Base-by-base conservation (phyloP, 768 basidiomycete genomes). In the Amanita thiersii region DNA sequence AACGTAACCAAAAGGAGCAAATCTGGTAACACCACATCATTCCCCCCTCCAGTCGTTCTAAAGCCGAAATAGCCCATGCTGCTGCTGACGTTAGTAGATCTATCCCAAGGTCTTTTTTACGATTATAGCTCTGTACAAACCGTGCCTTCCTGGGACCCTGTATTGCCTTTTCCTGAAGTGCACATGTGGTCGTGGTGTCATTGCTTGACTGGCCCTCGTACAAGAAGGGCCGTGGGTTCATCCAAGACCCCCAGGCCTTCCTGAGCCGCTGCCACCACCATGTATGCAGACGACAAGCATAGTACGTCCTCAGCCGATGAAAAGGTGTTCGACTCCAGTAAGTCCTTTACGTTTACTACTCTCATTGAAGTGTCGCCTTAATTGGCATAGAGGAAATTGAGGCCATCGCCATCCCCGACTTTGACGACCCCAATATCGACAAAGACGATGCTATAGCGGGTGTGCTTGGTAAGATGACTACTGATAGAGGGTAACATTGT, bases 391-490 rank as follows among this genome's bases (percentile, higher is more conserved):
- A 38, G 37, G 50, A 56, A 26, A 28, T 59, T 32, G 52, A 53
- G 41, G 55, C 55, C n/a, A 47, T 61, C 7, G 57, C 53, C 10
- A 39, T 62, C 31, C 50, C 66, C 19, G 65, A 69, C 32, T 73
- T 75, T 54, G 71, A 73, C 56, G 73, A 75, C 53, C 73, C 72
- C 37, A 75, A 75, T 53, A 65, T 72, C 44, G 69, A 75, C 62
- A 65, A 66, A 56, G 60, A 68, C 24, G 64, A 57, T 14, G 67
- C 70, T 9, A 48, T 67, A 19, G 59, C 59, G 21, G 69, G 68
- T 15, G 53, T 68, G 9, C 52, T 73, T 23, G 70, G 68, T 68
- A 47, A 36, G 50, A 60, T 65, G 44, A 59, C 50, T 47, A 64
- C 63, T 45, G 57, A 62, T 8, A 63, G 19, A 17, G 5, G 14